Conservation (phyloP, 805 yeast species). For the Suhomyces canberraensis region DNA sequence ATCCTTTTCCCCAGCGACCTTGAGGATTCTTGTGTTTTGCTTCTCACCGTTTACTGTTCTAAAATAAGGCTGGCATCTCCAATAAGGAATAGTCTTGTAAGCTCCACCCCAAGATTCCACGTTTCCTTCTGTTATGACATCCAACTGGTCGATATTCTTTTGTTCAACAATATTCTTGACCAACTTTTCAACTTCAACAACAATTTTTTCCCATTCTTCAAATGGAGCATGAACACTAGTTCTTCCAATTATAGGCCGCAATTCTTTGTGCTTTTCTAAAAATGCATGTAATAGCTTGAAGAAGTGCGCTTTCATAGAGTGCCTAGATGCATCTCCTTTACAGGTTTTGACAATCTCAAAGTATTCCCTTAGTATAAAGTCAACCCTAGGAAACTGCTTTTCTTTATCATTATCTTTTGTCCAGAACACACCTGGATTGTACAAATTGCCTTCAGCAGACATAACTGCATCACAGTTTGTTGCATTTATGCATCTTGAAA, state of each 20-base stretch:
- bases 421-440: conserved; percentile 91
- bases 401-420: conserved; percentile 49
- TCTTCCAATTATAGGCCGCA: conserved; percentile 69
- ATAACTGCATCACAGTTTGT: conserved; percentile 86
- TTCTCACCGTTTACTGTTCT: conserved; percentile 79
- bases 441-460: conserved; percentile 95
- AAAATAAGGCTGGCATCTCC: conserved; percentile 97
- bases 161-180: conserved; percentile 56
- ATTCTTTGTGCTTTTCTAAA: conserved; percentile 69
- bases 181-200: conserved; percentile 60
- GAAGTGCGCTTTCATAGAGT: conserved; percentile 88
- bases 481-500: conserved; percentile 60
- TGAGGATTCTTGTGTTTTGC: conserved; percentile 35
- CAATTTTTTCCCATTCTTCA: conserved; percentile 48
- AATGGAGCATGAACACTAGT: conserved; percentile 37
- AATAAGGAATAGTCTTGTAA: conserved; percentile 81
- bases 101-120: conserved; percentile 71
- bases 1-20: conserved; percentile 46
- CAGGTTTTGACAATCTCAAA: conserved; percentile 70
- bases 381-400: conserved; percentile 80
- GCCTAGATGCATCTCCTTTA: conserved; percentile 69
- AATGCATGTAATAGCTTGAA: conserved; percentile 85
- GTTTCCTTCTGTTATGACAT: conserved; percentile 53
- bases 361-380: conserved; percentile 77
- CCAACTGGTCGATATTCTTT: conserved; percentile 53